phyloP scores from a whole-genome alignment of 2,329 filamentous ascomycete genomes.

The Pseudocercospora musae region DNA sequence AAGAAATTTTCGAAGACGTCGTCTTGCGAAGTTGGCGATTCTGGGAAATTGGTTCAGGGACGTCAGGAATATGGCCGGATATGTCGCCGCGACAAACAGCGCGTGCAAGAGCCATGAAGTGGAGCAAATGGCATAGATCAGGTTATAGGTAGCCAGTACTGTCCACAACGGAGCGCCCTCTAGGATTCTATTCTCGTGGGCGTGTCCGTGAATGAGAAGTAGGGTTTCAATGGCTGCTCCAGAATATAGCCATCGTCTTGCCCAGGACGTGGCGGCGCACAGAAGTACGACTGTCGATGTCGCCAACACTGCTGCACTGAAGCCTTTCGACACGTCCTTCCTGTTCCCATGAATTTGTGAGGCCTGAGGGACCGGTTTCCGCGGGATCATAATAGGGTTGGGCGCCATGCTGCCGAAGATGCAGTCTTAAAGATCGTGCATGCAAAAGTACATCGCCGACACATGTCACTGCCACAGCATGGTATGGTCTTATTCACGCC shows the following conservation, averaged over 20 bases:
- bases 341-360: background rate
- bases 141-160: conserved; percentile 46
- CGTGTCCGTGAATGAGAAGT: conserved; percentile 25
- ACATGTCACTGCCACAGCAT: background rate
- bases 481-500: background rate
- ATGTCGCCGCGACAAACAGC: conserved; percentile 43
- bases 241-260: conserved; percentile 28
- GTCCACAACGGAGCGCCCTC: conserved; percentile 48
- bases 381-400: conserved; percentile 20
- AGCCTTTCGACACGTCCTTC: background rate
- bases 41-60: conserved; percentile 48
- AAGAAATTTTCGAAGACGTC: conserved; percentile 37
- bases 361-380: conserved; percentile 15
- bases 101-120: conserved; percentile 54
- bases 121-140: conserved; percentile 46
- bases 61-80: conserved; percentile 42
- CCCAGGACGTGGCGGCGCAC: conserved; percentile 21
- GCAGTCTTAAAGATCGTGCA: background rate
- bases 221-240: conserved; percentile 29
- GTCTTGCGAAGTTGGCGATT: conserved; percentile 38
- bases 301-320: conserved; percentile 9
- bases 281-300: conserved; percentile 17
- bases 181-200: conserved; percentile 39
- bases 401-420: conserved; percentile 14
- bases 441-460: background rate